phyloP scores from a whole-genome alignment of 768 basidiomycete species.

The Suillus spraguei region DNA sequence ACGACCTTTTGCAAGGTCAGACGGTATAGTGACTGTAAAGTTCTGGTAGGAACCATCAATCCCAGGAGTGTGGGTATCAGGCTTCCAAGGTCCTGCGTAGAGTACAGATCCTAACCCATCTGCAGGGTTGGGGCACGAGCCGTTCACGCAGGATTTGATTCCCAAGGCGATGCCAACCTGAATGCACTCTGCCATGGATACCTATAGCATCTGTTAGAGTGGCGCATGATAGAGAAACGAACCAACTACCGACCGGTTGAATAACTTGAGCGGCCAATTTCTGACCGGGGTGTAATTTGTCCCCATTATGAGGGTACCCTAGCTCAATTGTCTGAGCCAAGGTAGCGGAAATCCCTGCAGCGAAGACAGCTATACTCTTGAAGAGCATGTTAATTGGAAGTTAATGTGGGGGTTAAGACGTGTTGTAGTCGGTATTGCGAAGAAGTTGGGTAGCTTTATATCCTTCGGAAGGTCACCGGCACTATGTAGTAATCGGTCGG shows the following conservation, averaged over 20 bases:
- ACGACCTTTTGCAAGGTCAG: constrained; percentile 16
- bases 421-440: too few relatives aligned
- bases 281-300: constrained; percentile 20
- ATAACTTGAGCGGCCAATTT: constrained; percentile 23
- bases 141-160: constrained; percentile 22
- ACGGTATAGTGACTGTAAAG: constrained; percentile 24
- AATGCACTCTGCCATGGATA: constrained; percentile 16
- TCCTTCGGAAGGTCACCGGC: too few relatives aligned
- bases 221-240: background rate
- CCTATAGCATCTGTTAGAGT: constrained; percentile 13
- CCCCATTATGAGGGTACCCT: constrained; percentile 24
- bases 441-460: too few relatives aligned
- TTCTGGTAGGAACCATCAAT: constrained; percentile 29
- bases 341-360: constrained; percentile 11
- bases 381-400: too few relatives aligned
- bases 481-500: too few relatives aligned
- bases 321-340: constrained; percentile 33
- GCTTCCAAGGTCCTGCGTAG: constrained; percentile 32
- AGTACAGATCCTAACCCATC: constrained; percentile 28
- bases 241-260: constrained; percentile 22
- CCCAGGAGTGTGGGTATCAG: constrained; percentile 18
- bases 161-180: constrained; percentile 36
- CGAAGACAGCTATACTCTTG: too few relatives aligned
- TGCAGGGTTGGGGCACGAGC: constrained; percentile 25
- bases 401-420: too few relatives aligned